Evolutionary conservation across 139 green algal genomes (phyloP), one percentile per base, ranked within the genome.

Genomic region (Haematococcus lacustris): DNA sequence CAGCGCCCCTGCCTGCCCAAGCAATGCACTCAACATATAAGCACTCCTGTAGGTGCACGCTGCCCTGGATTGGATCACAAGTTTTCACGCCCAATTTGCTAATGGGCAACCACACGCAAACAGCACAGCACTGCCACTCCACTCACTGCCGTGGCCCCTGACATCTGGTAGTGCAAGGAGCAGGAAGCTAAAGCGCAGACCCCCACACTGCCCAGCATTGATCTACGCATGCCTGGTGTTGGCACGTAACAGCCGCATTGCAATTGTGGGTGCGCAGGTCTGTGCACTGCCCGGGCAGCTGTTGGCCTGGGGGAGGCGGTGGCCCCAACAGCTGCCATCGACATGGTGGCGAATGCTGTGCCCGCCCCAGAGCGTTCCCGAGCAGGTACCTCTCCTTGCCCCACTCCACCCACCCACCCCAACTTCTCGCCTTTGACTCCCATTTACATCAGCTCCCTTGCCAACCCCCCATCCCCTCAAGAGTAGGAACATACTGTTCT

Each of bases 301-400:
- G 92, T 98, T 9, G 94, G 94, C 6, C 80, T 98, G 9, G 94
- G 94, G 17, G 91, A 98, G 84, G 94, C 91, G 25, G 82, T 98
- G 25, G 84, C 90, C 25, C 94, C 94, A 1, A 82, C 89, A 1
- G 82, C 93, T 17, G 91, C 88, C 26, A 96, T 88, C 7, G 94
- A 98, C 80, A 88, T 98, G 38, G 82, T 98, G 35, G 90, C 93
- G 0, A 88, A 85, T 26, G 73, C 73, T 7, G 83, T 97, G 6
- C 84, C 87, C 0, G 38, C 77, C 0, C 39, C 73, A 0, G 89
- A 98, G 81, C 85, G 94, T 37, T 90, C 90, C 3, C 83, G 91
- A 17, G 43, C 43, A 53, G 43, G 43, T 53, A 17, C 9, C 43
- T 9, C 9, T 9, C 43, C 9, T 53, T 17, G 43, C 43, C 43